These are phyloP conservation scores for Cutaneotrichosporon cyanovorans DNA, from an alignment of 1,284 basidiomycete genomes.

Conservation along the genomic window DNA sequence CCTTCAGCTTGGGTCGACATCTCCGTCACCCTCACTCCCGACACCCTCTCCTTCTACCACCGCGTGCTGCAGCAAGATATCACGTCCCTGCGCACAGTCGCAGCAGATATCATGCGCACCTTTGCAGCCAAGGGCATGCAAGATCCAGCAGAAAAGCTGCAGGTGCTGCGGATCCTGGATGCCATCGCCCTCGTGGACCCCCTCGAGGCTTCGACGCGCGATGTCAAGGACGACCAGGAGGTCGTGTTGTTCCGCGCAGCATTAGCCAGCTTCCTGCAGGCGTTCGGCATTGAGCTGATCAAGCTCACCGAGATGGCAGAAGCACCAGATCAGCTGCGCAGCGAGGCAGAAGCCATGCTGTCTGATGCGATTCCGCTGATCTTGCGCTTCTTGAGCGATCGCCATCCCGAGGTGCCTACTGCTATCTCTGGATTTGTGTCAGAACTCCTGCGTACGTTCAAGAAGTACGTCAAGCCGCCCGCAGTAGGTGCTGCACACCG, in stretches of 20 bases:
- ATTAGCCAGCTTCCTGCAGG: slow-evolving; percentile 76
- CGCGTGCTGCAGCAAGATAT: slow-evolving; percentile 70
- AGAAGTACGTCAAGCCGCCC: slow-evolving; percentile 21
- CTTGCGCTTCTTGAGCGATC: slow-evolving; percentile 81
- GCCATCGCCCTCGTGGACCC: slow-evolving; percentile 70
- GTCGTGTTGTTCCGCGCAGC: slow-evolving; percentile 83
- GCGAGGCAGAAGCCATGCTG: slow-evolving; percentile 63
- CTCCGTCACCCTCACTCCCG: slow-evolving; percentile 84
- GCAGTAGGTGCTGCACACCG: slow-evolving; percentile 1
- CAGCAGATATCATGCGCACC: slow-evolving; percentile 69
- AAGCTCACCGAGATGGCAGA: slow-evolving; percentile 56
- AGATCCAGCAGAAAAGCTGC: slow-evolving; percentile 80
- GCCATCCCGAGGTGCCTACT: slow-evolving; percentile 75
- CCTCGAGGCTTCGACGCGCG: slow-evolving; percentile 67
- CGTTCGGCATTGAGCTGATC: slow-evolving; percentile 72
- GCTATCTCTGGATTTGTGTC: slow-evolving; percentile 76
- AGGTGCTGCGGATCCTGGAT: slow-evolving; percentile 82
- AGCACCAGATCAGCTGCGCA: slow-evolving; percentile 58
- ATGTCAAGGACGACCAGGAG: slow-evolving; percentile 60
- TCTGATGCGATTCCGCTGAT: slow-evolving; percentile 69
- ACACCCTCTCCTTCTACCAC: slow-evolving; percentile 79
- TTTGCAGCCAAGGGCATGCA: slow-evolving; percentile 90
- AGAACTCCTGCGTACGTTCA: slow-evolving; percentile 56
- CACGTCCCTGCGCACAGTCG: slow-evolving; percentile 67
- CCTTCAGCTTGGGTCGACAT: slow-evolving; percentile 97